Evolutionary conservation across 768 basidiomycete genomes (phyloP).

Genomic region (Paxillus involutus): DNA sequence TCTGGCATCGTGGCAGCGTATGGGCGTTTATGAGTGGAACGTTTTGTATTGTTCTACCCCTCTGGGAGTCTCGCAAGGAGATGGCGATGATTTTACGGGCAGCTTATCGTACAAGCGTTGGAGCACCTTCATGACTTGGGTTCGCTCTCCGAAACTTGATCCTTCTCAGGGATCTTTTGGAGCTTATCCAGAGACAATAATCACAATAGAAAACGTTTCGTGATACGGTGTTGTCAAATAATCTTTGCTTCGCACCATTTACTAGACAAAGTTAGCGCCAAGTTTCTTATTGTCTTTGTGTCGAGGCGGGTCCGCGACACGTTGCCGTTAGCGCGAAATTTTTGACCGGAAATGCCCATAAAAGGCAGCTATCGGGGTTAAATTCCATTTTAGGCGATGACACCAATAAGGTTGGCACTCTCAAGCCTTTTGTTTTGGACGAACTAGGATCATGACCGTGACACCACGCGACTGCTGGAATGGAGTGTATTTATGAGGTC

Average conservation of each 20-base stretch:
- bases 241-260: conserved; percentile 16
- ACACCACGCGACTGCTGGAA: conserved; percentile 5
- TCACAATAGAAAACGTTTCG: conserved; percentile 23
- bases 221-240: conserved; percentile 1
- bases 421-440: conserved; percentile 31
- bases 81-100: conserved; percentile 24
- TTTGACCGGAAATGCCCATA: background rate
- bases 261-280: background rate
- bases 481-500: conserved; percentile 25
- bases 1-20: conserved; percentile 20
- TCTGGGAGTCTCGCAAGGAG: conserved; percentile 37
- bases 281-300: conserved; percentile 27
- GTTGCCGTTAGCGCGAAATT: background rate
- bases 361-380: conserved; percentile 3
- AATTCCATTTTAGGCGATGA: conserved; percentile 1
- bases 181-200: conserved; percentile 18
- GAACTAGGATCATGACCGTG: conserved; percentile 10
- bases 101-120: conserved; percentile 5
- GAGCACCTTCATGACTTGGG: background rate
- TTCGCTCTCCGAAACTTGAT: background rate
- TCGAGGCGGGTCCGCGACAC: background rate
- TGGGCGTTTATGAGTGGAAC: conserved; percentile 36
- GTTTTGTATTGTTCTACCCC: conserved; percentile 37
- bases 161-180: conserved; percentile 1
- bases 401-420: background rate